A percentile compares a stretch with the other conserved stretches of the same genome.
These are phyloP conservation scores for Pyrus betulifolia DNA, from an alignment of 306 rosid genomes.

Conservation along the genomic window DNA sequence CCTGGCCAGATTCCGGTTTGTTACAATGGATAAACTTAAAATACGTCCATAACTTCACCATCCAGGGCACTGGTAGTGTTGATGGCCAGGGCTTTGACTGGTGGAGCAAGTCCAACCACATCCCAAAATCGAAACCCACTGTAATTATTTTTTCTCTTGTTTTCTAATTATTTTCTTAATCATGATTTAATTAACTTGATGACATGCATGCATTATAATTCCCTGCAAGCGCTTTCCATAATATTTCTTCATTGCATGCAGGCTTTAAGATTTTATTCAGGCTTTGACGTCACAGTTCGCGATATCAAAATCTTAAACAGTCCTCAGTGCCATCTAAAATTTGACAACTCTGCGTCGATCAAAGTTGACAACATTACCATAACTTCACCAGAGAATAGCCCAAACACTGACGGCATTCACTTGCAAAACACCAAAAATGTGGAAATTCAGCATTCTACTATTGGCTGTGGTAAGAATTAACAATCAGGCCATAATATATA, in stretches of 20 bases:
- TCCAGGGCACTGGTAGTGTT: conserved; percentile 71
- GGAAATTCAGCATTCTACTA: conserved; percentile 64
- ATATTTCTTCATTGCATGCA: conserved; percentile 10
- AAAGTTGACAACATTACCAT: conserved; percentile 60
- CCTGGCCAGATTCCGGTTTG: conserved; percentile 69
- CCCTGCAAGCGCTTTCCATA: neutral
- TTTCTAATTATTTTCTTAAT: neutral
- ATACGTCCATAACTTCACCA: conserved; percentile 65
- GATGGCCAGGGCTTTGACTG: conserved; percentile 81
- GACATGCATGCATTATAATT: neutral
- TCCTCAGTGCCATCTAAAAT: conserved; percentile 86
- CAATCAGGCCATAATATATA: neutral
- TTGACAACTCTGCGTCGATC: conserved; percentile 64
- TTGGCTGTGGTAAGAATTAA: conserved; percentile 51
- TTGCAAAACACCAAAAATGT: conserved; percentile 80
- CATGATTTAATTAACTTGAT: neutral
- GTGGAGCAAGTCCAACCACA: conserved; percentile 49
- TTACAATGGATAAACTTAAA: conserved; percentile 89
- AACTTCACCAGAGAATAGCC: conserved; percentile 73
- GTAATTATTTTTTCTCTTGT: conserved; percentile 32
- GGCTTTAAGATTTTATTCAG: conserved; percentile 84
- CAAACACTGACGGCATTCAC: conserved; percentile 94
- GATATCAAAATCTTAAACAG: conserved; percentile 69
- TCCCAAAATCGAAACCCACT: conserved; percentile 62
- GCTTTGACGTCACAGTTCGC: conserved; percentile 48